Evolutionary conservation across 2,329 filamentous ascomycete species (phyloP).

Genomic region (Penicillium italicum): DNA sequence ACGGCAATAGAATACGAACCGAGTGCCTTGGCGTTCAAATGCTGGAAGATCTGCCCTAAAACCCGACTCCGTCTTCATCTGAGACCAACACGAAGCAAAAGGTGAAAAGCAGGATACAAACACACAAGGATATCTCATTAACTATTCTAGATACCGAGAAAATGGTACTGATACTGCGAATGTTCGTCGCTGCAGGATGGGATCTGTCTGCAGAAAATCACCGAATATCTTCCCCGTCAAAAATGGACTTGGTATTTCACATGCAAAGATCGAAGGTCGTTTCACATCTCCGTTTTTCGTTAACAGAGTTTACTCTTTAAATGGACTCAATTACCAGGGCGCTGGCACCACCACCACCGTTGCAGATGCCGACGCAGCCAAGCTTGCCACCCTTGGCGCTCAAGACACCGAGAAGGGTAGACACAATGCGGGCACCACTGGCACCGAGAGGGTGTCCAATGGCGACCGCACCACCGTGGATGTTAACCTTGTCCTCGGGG

Average conservation of each 20-base stretch:
- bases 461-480: slow-evolving; percentile 91
- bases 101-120: neutral
- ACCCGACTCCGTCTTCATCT: neutral
- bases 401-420: slow-evolving; percentile 83
- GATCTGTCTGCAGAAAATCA: slow-evolving; percentile 1
- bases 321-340: slow-evolving; percentile 79
- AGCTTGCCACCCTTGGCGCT: slow-evolving; percentile 90
- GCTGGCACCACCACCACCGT: slow-evolving; percentile 92
- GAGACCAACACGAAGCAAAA: neutral
- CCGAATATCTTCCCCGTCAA: slow-evolving; percentile 2
- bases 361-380: slow-evolving; percentile 93
- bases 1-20: neutral
- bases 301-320: slow-evolving; percentile 25
- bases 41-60: neutral
- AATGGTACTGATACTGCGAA: neutral
- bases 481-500: slow-evolving; percentile 81
- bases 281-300: slow-evolving; percentile 21
- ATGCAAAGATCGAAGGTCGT: slow-evolving; percentile 17
- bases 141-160: slow-evolving; percentile 1
- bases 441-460: slow-evolving; percentile 93
- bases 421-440: slow-evolving; percentile 88
- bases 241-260: slow-evolving; percentile 6
- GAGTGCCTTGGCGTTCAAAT: neutral
- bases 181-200: neutral
- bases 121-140: slow-evolving; percentile 10